A percentile compares a stretch with the other conserved stretches of the same genome.
phyloP scores from a whole-genome alignment of 495 filamentous ascomycete genomes.

The Neurospora hispaniola region DNA sequence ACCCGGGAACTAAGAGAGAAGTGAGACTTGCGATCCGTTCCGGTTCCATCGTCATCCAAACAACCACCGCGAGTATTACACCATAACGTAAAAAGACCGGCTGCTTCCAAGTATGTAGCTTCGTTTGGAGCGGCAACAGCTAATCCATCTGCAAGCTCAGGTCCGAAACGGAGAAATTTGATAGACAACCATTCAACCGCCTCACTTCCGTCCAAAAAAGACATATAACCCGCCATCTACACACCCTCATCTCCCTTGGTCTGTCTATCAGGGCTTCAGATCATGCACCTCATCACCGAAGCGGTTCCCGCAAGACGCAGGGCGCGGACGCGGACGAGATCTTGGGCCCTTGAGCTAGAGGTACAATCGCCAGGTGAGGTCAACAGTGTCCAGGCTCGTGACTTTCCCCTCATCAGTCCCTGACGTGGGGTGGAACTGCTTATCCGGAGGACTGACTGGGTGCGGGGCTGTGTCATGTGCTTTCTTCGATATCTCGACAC shows the following conservation, averaged over 20 bases:
- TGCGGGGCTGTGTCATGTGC: background rate
- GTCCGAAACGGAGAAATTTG: too few species aligned
- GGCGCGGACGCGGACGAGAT: background rate
- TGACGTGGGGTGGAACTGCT: background rate
- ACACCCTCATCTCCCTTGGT: background rate
- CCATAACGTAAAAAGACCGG: background rate
- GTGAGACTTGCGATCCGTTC: background rate
- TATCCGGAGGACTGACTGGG: background rate
- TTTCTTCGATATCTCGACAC: background rate
- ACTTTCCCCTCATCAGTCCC: background rate
- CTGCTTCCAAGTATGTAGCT: too few species aligned
- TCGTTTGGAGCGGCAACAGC: background rate
- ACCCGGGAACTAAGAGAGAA: background rate
- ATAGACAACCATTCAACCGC: background rate
- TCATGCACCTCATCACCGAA: background rate
- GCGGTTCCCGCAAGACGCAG: background rate
- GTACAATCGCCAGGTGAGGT: background rate
- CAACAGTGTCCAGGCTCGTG: background rate
- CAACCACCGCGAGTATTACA: background rate
- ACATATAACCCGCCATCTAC: background rate
- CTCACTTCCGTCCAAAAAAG: background rate
- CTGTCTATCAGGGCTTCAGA: background rate
- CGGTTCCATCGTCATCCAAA: background rate
- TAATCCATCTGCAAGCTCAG: too few species aligned
- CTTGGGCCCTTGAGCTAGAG: background rate